Percentiles rank a stretch among this genome's conserved stretches.
Conservation (phyloP, 345 rosid species). For the Arabidopsis arenosa region DNA sequence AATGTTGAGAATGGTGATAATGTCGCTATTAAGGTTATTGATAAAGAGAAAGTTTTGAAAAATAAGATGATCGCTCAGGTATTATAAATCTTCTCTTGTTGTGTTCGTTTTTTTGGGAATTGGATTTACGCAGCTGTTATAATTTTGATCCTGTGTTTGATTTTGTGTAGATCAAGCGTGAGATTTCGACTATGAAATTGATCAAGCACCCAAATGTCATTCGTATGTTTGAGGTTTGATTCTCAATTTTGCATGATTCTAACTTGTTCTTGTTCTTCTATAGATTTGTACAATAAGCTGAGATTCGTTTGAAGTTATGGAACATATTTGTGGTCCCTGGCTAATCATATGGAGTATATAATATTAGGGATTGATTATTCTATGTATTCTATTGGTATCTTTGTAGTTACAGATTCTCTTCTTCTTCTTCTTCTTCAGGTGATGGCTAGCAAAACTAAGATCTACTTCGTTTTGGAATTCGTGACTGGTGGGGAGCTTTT, state of each 20-base stretch:
- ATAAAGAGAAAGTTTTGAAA: conserved; percentile 87
- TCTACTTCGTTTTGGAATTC: conserved; percentile 90
- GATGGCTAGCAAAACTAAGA: conserved; percentile 98
- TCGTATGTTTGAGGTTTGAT: conserved; percentile 89
- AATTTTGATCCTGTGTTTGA: neutral
- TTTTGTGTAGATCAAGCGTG: conserved; percentile 78
- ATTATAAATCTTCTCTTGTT: neutral
- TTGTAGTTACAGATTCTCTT: conserved; percentile 30
- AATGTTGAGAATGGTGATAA: conserved; percentile 69
- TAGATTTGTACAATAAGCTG: neutral
- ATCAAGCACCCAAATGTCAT: conserved; percentile 94
- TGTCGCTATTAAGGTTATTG: conserved; percentile 92
- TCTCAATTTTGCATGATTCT: neutral
- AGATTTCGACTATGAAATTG: conserved; percentile 92
- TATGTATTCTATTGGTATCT: conserved; percentile 18
- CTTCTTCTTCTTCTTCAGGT: conserved; percentile 57
- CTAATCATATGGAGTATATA: neutral
- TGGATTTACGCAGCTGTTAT: neutral
- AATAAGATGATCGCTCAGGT: conserved; percentile 98
- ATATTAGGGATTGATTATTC: conserved; percentile 8
- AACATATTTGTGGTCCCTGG: conserved; percentile 32
- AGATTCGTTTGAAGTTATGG: conserved; percentile 13
- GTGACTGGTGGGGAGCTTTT: conserved; percentile 99
- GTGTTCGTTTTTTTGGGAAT: neutral
- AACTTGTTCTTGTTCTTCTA: neutral